Conservation (phyloP, 306 rosid genomes). For the Cercis canadensis region DNA sequence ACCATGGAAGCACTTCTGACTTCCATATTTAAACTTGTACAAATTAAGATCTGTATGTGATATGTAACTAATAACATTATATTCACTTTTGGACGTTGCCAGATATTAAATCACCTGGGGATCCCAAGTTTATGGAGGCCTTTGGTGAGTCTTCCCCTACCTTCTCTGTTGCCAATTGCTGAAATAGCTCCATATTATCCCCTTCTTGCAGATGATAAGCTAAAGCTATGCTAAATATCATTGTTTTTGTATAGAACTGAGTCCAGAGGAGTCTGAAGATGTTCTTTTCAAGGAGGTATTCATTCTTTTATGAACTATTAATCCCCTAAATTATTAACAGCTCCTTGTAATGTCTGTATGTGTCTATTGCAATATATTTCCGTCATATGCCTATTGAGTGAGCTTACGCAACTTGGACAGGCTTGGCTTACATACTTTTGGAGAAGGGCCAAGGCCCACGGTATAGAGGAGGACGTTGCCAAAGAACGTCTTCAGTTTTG, state of each 20-base stretch:
- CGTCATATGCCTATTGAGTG: conserved; percentile 28
- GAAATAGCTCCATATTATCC: conserved; percentile 12
- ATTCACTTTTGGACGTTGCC: conserved; percentile 38
- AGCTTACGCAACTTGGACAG: conserved; percentile 62
- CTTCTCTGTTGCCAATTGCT: conserved; percentile 18
- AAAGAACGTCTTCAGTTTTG: conserved; percentile 92
- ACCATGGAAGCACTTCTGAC: conserved; percentile 15
- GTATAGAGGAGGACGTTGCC: conserved; percentile 80
- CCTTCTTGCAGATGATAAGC: conserved; percentile 34
- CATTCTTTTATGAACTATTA: conserved; percentile 36
- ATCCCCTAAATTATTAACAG: conserved; percentile 10
- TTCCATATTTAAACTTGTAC: conserved; percentile 6
- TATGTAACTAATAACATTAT: conserved; percentile 25
- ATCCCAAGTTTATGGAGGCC: conserved; percentile 95
- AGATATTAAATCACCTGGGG: conserved; percentile 88
- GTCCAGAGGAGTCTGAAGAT: conserved; percentile 97
- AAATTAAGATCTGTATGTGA: conserved; percentile 5
- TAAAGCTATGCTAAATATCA: conserved; percentile 35
- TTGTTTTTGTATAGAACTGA: conserved; percentile 69
- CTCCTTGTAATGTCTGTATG: neutral
- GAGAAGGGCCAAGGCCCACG: conserved; percentile 94
- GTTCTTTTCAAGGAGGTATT: conserved; percentile 96
- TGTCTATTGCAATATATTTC: conserved; percentile 1
- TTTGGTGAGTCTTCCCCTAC: conserved; percentile 65
- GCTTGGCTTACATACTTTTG: conserved; percentile 99